phyloP scores from a whole-genome alignment of 2,329 filamentous ascomycete genomes.

The Xylariaceae sp. region DNA sequence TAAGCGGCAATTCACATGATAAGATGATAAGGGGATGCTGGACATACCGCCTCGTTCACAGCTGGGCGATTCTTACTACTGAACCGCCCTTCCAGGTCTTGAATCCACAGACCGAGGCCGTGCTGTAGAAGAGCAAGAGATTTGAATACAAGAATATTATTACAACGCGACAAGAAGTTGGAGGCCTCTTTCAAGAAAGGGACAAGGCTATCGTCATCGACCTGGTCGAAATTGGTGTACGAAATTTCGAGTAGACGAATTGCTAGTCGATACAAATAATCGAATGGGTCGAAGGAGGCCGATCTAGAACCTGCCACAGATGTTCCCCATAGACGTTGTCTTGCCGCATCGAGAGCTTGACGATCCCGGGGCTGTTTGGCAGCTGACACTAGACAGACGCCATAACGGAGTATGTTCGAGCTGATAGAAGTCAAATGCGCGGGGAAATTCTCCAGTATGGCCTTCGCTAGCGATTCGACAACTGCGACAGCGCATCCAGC shows the following conservation, averaged over 20 bases:
- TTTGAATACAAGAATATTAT: slow-evolving; percentile 47
- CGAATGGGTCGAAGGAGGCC: slow-evolving; percentile 57
- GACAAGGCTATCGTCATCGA: slow-evolving; percentile 36
- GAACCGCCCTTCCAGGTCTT: slow-evolving; percentile 48
- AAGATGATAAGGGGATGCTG: neutral
- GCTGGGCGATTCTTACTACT: slow-evolving; percentile 38
- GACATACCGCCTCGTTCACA: slow-evolving; percentile 44
- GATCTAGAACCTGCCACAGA: slow-evolving; percentile 37
- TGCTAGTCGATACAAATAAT: slow-evolving; percentile 60
- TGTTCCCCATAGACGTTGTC: slow-evolving; percentile 64
- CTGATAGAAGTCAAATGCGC: slow-evolving; percentile 21
- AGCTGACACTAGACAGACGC: slow-evolving; percentile 41
- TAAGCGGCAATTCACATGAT: neutral
- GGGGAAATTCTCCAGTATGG: slow-evolving; percentile 38
- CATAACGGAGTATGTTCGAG: slow-evolving; percentile 29
- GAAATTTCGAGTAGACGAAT: slow-evolving; percentile 48
- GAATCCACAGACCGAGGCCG: slow-evolving; percentile 60
- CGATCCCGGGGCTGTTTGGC: slow-evolving; percentile 56
- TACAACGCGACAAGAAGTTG: slow-evolving; percentile 49
- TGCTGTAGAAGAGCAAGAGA: slow-evolving; percentile 58
- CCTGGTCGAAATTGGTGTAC: slow-evolving; percentile 46
- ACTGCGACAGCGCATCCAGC: slow-evolving; percentile 62
- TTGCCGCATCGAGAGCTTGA: slow-evolving; percentile 61
- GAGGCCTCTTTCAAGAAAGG: slow-evolving; percentile 52
- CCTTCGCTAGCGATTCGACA: slow-evolving; percentile 66